Percentiles rank a stretch among this genome's conserved stretches.
Conservation (phyloP, 768 basidiomycete species). For the Clitopilus hobsonii region DNA sequence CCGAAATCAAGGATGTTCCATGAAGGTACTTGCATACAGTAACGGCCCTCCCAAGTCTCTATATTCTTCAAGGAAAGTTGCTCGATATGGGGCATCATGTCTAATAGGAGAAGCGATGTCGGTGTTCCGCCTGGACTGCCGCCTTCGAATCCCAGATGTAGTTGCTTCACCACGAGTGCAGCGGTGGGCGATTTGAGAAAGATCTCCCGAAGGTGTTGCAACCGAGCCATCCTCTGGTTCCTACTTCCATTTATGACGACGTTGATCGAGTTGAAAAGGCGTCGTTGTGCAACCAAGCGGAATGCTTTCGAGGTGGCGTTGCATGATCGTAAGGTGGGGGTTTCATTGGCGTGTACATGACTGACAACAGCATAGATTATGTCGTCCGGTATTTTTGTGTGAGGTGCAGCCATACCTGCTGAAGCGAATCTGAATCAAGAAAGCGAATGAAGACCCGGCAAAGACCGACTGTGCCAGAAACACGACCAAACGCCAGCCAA, state of each 20-base stretch:
- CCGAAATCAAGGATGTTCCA: no score
- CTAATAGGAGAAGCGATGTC: background rate
- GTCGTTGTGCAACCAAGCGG: background rate
- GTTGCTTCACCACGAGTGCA: background rate
- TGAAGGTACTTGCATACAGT: no score
- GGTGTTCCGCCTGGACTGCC: background rate
- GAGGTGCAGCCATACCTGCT: no score
- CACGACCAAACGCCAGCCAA: no score
- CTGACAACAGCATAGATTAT: background rate
- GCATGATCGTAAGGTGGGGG: background rate
- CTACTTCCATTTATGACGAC: background rate
- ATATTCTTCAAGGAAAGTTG: no score
- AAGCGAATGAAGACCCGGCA: no score
- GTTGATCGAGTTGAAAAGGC: background rate
- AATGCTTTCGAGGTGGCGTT: background rate
- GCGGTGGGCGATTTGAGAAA: background rate
- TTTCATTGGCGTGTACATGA: background rate
- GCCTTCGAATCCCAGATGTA: background rate
- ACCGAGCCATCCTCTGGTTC: background rate
- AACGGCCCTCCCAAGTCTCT: no score
- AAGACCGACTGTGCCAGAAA: no score
- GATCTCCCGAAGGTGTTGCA: background rate
- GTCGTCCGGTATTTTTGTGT: background rate
- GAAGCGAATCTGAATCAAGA: no score
- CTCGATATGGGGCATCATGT: background rate